Conservation (phyloP, 2,329 filamentous ascomycete species). For the Xylaria sp. region DNA sequence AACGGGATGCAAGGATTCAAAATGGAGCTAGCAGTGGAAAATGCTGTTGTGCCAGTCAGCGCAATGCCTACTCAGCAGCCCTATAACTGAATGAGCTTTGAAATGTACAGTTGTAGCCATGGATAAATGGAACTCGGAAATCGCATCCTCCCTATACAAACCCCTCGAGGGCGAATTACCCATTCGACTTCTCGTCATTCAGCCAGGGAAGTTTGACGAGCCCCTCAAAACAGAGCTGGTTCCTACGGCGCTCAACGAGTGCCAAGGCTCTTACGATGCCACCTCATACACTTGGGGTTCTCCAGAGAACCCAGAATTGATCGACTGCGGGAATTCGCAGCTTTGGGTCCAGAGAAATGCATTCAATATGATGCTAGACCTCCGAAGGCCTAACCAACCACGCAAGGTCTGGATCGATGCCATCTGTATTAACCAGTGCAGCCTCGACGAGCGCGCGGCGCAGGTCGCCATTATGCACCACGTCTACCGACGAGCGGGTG, state of each 20-base stretch:
- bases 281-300: conserved; percentile 44
- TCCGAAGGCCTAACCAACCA: conserved; percentile 33
- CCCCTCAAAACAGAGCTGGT: conserved; percentile 37
- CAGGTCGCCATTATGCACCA: conserved; percentile 43
- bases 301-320: conserved; percentile 34
- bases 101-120: conserved; percentile 18
- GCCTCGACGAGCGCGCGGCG: conserved; percentile 37
- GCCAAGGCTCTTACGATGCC: conserved; percentile 37
- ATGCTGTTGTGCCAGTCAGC: background rate
- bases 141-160: conserved; percentile 50
- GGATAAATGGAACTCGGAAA: conserved; percentile 40
- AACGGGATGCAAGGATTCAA: background rate
- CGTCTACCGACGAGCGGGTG: conserved; percentile 37
- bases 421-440: conserved; percentile 41
- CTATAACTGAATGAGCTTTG: background rate
- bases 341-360: conserved; percentile 41
- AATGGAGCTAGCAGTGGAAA: background rate
- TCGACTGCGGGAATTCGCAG: conserved; percentile 32
- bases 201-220: conserved; percentile 29
- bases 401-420: conserved; percentile 43
- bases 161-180: conserved; percentile 33
- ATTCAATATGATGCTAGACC: conserved; percentile 40
- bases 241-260: conserved; percentile 37
- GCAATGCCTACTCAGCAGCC: background rate
- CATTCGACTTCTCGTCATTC: conserved; percentile 38